Evolutionary conservation across 768 basidiomycete genomes (phyloP), one percentile per base, ranked within the genome.

Genomic region (Hemileccinum rubropunctum): DNA sequence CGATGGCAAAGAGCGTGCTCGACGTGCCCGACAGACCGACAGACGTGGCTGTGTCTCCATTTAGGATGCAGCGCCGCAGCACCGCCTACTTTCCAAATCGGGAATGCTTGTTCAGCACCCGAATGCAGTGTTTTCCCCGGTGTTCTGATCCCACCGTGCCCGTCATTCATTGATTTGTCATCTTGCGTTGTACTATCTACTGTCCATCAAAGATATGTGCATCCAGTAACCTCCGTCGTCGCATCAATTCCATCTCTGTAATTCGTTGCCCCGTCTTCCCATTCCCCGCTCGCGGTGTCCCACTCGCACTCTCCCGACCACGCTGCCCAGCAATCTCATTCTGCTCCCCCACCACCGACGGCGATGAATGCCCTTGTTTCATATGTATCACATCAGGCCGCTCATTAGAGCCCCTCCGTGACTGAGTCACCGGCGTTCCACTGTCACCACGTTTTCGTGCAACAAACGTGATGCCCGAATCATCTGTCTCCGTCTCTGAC

Each of bases 201-300:
- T 45, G 54, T 37, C 57, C 57, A 15, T 66, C 67, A 76, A 72
- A 83, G 43, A 86, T 82, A 62, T 88, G 85, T 45, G 84, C 77
- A 57, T 88, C 86, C 46, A 94, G 72, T 64, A 94, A 64, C 59
- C 91, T 79, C 45, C 88, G 79, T 58, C 92, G 76, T 59, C 84
- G 72, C 76, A 94, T 85, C 64, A 92, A 66, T 67, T 90, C 89
- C 17, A 73, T 78, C 67, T 91, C 88, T n/a, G 79, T 77, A 49
- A 89, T 90, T 36, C 81, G 83, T 54, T 84, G 82, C 15, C 86
- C 84, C 13, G 77, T 73, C 70, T 68, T 76, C 57, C 58, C 80
- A 66, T 56, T 68, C 1, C 57, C 58, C 10, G 18, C 56, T 3
- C 66, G 58, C 2, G 66, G 67, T 1, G 63, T 70, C 2, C 64